These are phyloP conservation scores for Coemansia sp. DNA, from an alignment of 192 early-diverging fungal species.

Conservation along the genomic window DNA sequence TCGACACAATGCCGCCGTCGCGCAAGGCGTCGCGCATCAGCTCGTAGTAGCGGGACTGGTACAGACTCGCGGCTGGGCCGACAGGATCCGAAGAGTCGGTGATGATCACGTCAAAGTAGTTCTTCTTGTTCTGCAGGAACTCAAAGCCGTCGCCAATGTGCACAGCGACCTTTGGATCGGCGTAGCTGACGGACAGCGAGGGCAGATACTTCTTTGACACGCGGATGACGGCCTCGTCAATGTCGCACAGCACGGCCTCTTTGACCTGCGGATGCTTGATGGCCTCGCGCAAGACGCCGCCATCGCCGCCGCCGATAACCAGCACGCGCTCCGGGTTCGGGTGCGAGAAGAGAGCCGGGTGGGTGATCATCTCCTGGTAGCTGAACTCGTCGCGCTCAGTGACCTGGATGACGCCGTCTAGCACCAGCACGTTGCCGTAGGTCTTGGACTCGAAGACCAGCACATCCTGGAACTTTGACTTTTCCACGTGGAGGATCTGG, in stretches of 20 bases:
- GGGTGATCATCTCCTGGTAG: conserved; percentile 99
- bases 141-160: conserved; percentile 95
- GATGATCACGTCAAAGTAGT: conserved; percentile 95
- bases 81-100: conserved; percentile 98
- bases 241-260: conserved; percentile 90
- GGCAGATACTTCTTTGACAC: conserved; percentile 94
- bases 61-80: conserved; percentile 93
- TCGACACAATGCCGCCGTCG: conserved; percentile 86
- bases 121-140: conserved; percentile 83
- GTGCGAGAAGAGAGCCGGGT: conserved; percentile 90
- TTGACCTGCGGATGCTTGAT: conserved; percentile 95
- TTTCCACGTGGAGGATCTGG: conserved; percentile 92
- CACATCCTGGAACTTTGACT: conserved; percentile 94
- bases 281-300: conserved; percentile 95
- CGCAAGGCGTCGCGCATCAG: conserved; percentile 89
- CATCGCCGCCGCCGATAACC: conserved; percentile 99
- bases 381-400: conserved; percentile 99
- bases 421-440: conserved; percentile 94
- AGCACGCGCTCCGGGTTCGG: conserved; percentile 93
- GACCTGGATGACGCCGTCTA: conserved; percentile 96
- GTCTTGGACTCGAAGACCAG: conserved; percentile 93
- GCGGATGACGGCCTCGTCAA: conserved; percentile 91
- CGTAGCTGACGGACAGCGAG: conserved; percentile 86
- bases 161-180: conserved; percentile 91
- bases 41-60: conserved; percentile 87